phyloP scores from a whole-genome alignment of 2,329 filamentous ascomycete genomes.

The Aspergillus versicolor region DNA sequence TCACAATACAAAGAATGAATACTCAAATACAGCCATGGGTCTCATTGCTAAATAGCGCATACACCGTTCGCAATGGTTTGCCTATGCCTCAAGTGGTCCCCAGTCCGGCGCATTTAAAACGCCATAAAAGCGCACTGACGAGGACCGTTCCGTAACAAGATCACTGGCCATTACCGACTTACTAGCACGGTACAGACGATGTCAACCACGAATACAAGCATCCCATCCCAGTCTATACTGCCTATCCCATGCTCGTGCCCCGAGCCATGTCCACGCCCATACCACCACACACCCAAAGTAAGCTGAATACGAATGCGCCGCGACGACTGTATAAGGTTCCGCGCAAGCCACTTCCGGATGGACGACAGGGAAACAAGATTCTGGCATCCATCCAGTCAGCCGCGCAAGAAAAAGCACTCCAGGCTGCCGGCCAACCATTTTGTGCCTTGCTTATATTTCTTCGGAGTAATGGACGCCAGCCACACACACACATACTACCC shows the following conservation, averaged over 20 bases:
- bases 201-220: neutral
- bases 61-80: neutral
- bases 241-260: too few species aligned
- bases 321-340: neutral
- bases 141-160: neutral
- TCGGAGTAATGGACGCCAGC: neutral
- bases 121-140: neutral
- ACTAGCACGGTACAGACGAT: neutral
- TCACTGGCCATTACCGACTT: neutral
- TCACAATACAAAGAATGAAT: neutral
- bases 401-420: neutral
- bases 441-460: neutral
- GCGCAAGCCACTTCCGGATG: neutral
- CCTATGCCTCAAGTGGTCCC: neutral
- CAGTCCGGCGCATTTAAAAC: neutral
- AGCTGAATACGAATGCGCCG: neutral
- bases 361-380: neutral
- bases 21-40: neutral
- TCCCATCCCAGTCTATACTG: neutral
- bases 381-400: neutral
- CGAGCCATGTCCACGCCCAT: neutral
- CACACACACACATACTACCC: neutral
- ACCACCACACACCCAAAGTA: neutral
- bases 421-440: too few species aligned
- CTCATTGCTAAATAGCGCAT: neutral